Evolutionary conservation across 441 rosid species (phyloP).

Genomic region (Kokia cookei): DNA sequence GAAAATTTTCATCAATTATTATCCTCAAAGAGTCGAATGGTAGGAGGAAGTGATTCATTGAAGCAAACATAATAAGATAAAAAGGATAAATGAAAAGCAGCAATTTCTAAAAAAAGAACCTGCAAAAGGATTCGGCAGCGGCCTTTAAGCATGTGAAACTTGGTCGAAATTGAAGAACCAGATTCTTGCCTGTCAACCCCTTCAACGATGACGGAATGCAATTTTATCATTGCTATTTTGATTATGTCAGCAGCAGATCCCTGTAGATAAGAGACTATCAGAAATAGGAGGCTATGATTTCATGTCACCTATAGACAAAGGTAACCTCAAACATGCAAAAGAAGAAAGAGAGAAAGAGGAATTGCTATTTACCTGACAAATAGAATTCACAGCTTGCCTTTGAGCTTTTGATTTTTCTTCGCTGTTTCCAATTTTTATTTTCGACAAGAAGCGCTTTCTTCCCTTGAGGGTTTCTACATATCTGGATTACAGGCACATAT

Average conservation of each 20-base stretch:
- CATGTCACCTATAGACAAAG: background rate
- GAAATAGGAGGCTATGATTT: constrained; percentile 1
- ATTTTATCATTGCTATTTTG: constrained; percentile 89
- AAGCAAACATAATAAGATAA: background rate
- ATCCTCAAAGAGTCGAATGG: background rate
- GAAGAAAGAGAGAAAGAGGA: background rate
- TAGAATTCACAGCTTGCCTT: constrained; percentile 97
- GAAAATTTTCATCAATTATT: background rate
- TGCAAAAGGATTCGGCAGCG: constrained; percentile 84
- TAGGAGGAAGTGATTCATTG: background rate
- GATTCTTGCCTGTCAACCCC: constrained; percentile 15
- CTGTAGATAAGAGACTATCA: constrained; percentile 33
- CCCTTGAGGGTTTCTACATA: constrained; percentile 89
- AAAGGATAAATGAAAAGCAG: background rate
- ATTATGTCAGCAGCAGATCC: constrained; percentile 97
- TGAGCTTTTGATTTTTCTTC: constrained; percentile 90
- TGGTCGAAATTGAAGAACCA: constrained; percentile 34
- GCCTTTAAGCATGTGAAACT: constrained; percentile 65
- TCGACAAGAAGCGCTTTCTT: constrained; percentile 91
- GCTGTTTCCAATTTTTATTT: constrained; percentile 79
- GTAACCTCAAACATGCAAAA: background rate
- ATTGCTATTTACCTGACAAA: constrained; percentile 68
- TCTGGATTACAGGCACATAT: constrained; percentile 33
- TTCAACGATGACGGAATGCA: constrained; percentile 52
- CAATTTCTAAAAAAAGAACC: constrained; percentile 32